Percentiles rank a stretch among this genome's conserved stretches.
Conservation (phyloP, 306 rosid species). For the Prunus mira region DNA sequence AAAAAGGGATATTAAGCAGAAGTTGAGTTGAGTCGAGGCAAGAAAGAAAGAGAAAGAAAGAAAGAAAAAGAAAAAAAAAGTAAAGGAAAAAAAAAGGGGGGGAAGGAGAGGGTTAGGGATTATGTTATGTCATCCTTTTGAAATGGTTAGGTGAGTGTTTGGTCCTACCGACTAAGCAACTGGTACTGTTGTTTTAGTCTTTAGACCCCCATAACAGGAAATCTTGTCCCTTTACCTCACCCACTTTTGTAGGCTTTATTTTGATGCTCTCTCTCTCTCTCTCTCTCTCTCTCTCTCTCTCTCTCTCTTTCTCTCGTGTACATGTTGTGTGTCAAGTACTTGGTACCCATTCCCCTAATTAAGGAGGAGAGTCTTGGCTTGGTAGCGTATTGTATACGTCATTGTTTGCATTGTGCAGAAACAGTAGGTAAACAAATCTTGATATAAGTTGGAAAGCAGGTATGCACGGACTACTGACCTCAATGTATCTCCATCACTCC, state of each 20-base stretch:
- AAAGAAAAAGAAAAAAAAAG: neutral
- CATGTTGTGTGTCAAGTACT: constrained; percentile 11
- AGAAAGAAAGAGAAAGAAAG: neutral
- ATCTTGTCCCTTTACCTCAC: constrained; percentile 46
- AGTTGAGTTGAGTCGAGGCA: neutral
- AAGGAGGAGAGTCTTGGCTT: constrained; percentile 4
- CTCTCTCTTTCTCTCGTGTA: constrained; percentile 7
- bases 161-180: constrained; percentile 59
- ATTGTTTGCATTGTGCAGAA: neutral
- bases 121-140: neutral
- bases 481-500: neutral
- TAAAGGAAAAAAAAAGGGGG: neutral
- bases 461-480: neutral
- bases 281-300: constrained; percentile 24
- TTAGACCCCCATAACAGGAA: constrained; percentile 41
- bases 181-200: constrained; percentile 41
- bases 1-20: neutral
- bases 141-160: constrained; percentile 48
- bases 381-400: neutral
- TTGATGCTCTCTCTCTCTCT: constrained; percentile 23
- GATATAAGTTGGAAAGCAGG: neutral
- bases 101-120: neutral
- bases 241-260: constrained; percentile 38
- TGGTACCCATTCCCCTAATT: constrained; percentile 46
- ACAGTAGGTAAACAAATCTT: neutral